A percentile compares a stretch with the other conserved stretches of the same genome.
These are phyloP conservation scores for Mortierella sp. DNA, from an alignment of 371 early-diverging fungal species.

Conservation along the genomic window DNA sequence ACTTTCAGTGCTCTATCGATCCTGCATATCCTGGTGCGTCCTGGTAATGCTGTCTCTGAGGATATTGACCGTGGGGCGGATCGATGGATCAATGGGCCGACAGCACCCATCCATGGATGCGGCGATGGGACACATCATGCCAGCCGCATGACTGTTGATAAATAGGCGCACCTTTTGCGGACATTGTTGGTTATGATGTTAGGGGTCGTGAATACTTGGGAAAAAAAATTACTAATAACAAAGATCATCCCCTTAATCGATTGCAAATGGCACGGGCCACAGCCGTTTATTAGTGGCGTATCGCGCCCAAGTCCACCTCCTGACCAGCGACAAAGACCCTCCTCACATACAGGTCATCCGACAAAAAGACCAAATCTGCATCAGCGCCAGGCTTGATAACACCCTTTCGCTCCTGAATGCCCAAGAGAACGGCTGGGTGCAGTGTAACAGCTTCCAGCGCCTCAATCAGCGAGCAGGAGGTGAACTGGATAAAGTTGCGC, in stretches of 20 bases:
- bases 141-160: background rate
- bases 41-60: background rate
- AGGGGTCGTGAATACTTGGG: background rate
- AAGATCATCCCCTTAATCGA: background rate
- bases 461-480: constrained; percentile 84
- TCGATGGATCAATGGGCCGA: constrained; percentile 3
- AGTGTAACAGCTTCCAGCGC: constrained; percentile 91
- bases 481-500: constrained; percentile 84
- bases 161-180: constrained; percentile 14
- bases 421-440: constrained; percentile 84
- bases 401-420: constrained; percentile 81
- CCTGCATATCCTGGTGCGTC: background rate
- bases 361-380: constrained; percentile 85
- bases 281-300: background rate
- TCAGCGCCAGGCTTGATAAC: constrained; percentile 82
- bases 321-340: constrained; percentile 83
- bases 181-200: constrained; percentile 10
- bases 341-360: constrained; percentile 75
- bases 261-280: background rate
- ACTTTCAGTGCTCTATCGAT: background rate
- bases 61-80: background rate
- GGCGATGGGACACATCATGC: background rate
- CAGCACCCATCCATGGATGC: background rate
- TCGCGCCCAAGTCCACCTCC: constrained; percentile 64
- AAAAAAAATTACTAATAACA: background rate